Evolutionary conservation across 192 early-diverging fungal genomes (phyloP), one percentile per base, ranked within the genome.

Genomic region (Linnemannia exigua): DNA sequence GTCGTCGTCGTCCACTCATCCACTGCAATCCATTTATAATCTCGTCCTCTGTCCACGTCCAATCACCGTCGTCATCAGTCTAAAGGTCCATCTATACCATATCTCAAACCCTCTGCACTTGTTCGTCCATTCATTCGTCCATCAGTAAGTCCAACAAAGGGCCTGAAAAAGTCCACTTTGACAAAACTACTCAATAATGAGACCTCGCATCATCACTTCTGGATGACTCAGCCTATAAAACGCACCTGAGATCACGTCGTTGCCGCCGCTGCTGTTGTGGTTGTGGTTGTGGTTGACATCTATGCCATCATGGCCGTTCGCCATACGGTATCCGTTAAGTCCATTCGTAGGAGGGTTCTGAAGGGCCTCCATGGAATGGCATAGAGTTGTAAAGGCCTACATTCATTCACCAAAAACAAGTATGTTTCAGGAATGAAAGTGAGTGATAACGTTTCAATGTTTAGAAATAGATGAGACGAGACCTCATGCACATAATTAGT

Each of bases 341-440:
- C 67, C 70, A 25, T 66, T 73, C 20, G 25, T 25, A 17, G 72
- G 33, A 38, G 84, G 79, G 33, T 41, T 76, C 48, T 80, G 84
- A 16, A 86, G 70, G 33, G 84, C 79, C n/a, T 86, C 84, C 20
- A 80, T 90, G 90, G 84, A 93, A 91, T 17, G 88, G 70, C 47
- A 79, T 61, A 0, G 72, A 33, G 54, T 72, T 76, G 44, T 31
- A 75, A 35, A 12, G 36, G 12, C n/a, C 66, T 79, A 77, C 5
- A 44, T 44, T 9, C 41, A 44, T 44, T n/a, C 41, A 44, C 16
- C 37, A 47, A 38, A 67, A 51, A 9, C 28, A 33, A 61, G 16
- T 31, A 50, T 15, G 3, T 28, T 31, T 46, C 37, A 46, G 47
- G 2, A 9, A 50, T 8, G 41, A 72, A 31, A 67, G 28, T 68